Conservation (phyloP, 352 stramenopile genomes). For the Globisporangium lucens region DNA sequence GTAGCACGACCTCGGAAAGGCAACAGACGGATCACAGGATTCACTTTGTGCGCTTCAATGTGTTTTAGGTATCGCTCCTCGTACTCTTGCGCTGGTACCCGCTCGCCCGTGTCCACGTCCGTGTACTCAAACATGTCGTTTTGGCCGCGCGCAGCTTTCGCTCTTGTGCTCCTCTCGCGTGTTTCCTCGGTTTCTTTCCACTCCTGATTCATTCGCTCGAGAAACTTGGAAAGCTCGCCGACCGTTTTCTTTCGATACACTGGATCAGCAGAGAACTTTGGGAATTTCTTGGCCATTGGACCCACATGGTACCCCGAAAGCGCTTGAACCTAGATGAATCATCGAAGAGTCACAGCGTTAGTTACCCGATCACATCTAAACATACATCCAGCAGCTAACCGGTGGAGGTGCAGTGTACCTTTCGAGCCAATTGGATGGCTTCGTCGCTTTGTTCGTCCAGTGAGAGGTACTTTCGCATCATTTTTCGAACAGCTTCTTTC, state of each 20-base stretch:
- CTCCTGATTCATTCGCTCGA: constrained; percentile 55
- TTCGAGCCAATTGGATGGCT: constrained; percentile 34
- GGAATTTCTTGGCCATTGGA: constrained; percentile 25
- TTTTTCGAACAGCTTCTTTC: constrained; percentile 22
- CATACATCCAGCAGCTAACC: too few relatives aligned
- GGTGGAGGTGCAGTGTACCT: constrained; percentile 11
- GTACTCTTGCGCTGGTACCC: constrained; percentile 36
- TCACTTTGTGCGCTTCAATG: constrained; percentile 25
- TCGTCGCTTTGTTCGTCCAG: constrained; percentile 39
- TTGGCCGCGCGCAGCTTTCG: constrained; percentile 26
- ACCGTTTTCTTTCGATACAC: constrained; percentile 46
- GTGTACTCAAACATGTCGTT: constrained; percentile 52
- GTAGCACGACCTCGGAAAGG: neutral
- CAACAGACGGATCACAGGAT: constrained; percentile 33
- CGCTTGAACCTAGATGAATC: constrained; percentile 28
- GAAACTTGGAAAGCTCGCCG: constrained; percentile 26
- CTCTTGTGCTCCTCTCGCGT: constrained; percentile 35
- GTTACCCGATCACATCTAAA: neutral
- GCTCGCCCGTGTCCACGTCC: constrained; percentile 34
- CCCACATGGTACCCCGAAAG: constrained; percentile 46
- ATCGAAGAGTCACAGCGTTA: neutral
- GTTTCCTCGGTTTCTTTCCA: constrained; percentile 42
- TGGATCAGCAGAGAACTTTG: constrained; percentile 36
- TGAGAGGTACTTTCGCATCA: constrained; percentile 44
- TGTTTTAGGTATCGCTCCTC: constrained; percentile 47